Conservation (phyloP, 768 basidiomycete genomes). For the Amanita muscaria region DNA sequence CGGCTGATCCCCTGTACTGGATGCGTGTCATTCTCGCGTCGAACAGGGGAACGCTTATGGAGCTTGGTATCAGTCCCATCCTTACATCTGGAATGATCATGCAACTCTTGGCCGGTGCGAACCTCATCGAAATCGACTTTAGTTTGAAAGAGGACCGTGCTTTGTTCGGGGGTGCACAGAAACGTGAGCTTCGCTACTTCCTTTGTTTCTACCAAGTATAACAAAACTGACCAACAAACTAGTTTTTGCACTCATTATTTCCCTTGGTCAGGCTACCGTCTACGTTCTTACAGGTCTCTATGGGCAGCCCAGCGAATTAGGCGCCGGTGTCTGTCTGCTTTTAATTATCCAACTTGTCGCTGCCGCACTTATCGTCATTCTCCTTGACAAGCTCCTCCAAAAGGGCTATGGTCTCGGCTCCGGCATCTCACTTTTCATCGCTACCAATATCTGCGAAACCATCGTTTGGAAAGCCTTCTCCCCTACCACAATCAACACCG, state of each 20-base stretch:
- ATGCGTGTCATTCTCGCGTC: constrained; percentile 99
- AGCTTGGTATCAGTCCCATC: constrained; percentile 96
- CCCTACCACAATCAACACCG: constrained; percentile 96
- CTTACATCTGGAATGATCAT: constrained; percentile 99
- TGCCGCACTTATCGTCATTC: constrained; percentile 92
- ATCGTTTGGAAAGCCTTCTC: constrained; percentile 99
- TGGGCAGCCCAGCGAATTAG: constrained; percentile 86
- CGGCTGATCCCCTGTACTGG: constrained; percentile 98
- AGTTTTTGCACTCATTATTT: constrained; percentile 97
- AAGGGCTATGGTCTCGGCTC: constrained; percentile 99
- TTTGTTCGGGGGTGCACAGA: constrained; percentile 93
- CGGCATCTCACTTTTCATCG: constrained; percentile 98
- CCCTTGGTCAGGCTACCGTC: constrained; percentile 93
- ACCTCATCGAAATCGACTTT: constrained; percentile 96
- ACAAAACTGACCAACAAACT: background rate
- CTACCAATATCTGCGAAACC: constrained; percentile 98
- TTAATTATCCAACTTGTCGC: constrained; percentile 94
- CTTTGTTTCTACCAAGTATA: background rate
- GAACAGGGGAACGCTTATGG: constrained; percentile 98
- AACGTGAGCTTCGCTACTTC: constrained; percentile 50
- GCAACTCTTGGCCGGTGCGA: constrained; percentile 97
- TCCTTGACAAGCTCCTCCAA: constrained; percentile 97
- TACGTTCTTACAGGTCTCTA: constrained; percentile 97
- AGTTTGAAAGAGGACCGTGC: constrained; percentile 94
- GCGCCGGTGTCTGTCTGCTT: constrained; percentile 93